Evolutionary conservation across 805 yeast species (phyloP).

Genomic region (Pichia exigua): DNA sequence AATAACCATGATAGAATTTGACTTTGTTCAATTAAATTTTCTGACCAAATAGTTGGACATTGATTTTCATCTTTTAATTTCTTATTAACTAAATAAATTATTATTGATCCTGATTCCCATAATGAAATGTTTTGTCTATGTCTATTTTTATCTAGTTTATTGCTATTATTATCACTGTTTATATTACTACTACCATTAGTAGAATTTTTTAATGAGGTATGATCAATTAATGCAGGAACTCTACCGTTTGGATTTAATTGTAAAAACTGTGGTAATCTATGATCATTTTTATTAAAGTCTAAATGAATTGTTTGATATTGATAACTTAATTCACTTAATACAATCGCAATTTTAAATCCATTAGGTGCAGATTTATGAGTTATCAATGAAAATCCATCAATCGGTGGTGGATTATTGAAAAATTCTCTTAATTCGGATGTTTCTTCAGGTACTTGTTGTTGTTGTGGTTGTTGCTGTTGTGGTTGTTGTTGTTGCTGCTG

Average conservation of each 20-base stretch:
- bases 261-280: slow-evolving; percentile 87
- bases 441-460: not conserved
- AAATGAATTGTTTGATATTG: slow-evolving; percentile 74
- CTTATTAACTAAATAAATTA: slow-evolving; percentile 70
- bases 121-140: slow-evolving; percentile 56
- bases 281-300: slow-evolving; percentile 85
- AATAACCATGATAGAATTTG: slow-evolving; percentile 85
- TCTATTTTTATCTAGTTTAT: not conserved
- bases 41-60: slow-evolving; percentile 71
- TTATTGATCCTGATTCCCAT: slow-evolving; percentile 95
- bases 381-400: slow-evolving; percentile 78
- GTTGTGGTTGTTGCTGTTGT: slow-evolving; percentile 31
- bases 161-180: slow-evolving; percentile 9
- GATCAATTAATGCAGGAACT: slow-evolving; percentile 91
- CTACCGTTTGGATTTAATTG: slow-evolving; percentile 94
- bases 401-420: slow-evolving; percentile 58
- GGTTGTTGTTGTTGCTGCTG: slow-evolving; percentile 14
- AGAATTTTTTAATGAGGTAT: slow-evolving; percentile 31
- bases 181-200: slow-evolving; percentile 23
- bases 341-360: slow-evolving; percentile 92
- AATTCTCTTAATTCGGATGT: slow-evolving; percentile 56
- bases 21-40: slow-evolving; percentile 68
- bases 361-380: slow-evolving; percentile 85
- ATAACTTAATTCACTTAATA: slow-evolving; percentile 73
- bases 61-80: slow-evolving; percentile 53